Conservation (phyloP, 2,329 filamentous ascomycete species). For the Penicillium occitanis region DNA sequence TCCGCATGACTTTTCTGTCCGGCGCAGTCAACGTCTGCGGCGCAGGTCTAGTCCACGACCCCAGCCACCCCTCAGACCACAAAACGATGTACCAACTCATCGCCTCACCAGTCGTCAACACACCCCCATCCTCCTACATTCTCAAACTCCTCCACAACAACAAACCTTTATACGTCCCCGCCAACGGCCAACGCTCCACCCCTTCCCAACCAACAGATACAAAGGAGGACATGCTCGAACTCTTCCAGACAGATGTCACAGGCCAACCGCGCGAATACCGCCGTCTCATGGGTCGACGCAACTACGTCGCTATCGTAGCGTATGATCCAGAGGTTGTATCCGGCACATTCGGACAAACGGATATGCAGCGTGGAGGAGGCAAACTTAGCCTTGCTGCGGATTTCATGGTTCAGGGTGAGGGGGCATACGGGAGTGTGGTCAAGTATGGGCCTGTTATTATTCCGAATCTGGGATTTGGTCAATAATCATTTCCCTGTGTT, state of each 20-base stretch:
- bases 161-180: constrained; percentile 85
- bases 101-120: constrained; percentile 86
- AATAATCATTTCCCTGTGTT: constrained; percentile 12
- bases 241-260: constrained; percentile 91
- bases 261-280: constrained; percentile 80
- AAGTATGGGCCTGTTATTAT: constrained; percentile 98
- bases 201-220: constrained; percentile 76
- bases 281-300: constrained; percentile 88
- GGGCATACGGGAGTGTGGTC: constrained; percentile 74
- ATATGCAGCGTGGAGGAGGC: constrained; percentile 30
- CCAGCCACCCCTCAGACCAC: constrained; percentile 84
- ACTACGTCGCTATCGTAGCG: constrained; percentile 90
- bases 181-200: constrained; percentile 72
- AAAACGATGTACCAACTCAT: constrained; percentile 99
- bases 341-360: constrained; percentile 40
- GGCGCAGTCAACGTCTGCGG: constrained; percentile 87
- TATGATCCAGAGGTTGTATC: constrained; percentile 82
- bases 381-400: constrained; percentile 88
- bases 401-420: constrained; percentile 94
- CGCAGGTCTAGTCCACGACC: constrained; percentile 91
- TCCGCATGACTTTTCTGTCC: constrained; percentile 95
- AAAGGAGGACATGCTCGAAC: constrained; percentile 99
- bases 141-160: constrained; percentile 95
- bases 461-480: constrained; percentile 66
- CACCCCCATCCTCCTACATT: constrained; percentile 79